Evolutionary conservation across 768 basidiomycete species (phyloP), one percentile per base, ranked within the genome.

Genomic region (Lactarius hatsudake): DNA sequence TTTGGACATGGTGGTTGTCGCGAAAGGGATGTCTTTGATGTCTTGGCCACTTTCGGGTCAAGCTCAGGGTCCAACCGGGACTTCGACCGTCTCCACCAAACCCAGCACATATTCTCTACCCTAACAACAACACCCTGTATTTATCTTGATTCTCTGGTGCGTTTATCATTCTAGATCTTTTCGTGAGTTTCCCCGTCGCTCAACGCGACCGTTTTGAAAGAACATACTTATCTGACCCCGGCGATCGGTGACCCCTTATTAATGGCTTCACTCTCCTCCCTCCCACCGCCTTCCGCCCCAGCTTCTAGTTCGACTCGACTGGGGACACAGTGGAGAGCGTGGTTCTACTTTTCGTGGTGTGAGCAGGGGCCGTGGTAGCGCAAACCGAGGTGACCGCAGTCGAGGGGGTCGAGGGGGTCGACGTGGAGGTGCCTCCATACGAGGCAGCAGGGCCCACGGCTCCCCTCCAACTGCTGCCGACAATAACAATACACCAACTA

Each of bases 1-100:
- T 82, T 94, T 94, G 51, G 93, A 94, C 93, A 95, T 93, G 51
- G 48, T 77, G 66, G 59, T 55, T 40, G 54, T 57, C 63, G 48
- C 17, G 20, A 67, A 36, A 54, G 64, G 23, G 60, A 54, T 55
- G 8, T 26, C 51, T 28, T 48, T 61, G 38, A 17, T 43, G 32
- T 18, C 40, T 8, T 61, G 54, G 32, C 69, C 65, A 20, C 61
- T 64, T 68, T 70, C 59, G 54, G 58, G 43, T 61, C 32, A n/a
- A 9, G 9, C 30, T 32, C 32, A 10, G 23, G 12, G 20, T 7
- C 36, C 43, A 45, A 42, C 34, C 59, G 43, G 34, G 51, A 45
- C 67, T 32, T 30, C 4, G 30, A 51, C 64, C 45, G 18, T 26
- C 53, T 68, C 60, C 64, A 65, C 45, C 62, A 34, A 34, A 51